These are phyloP conservation scores for Graphilbum sp. DNA, from an alignment of 2,329 filamentous ascomycete genomes.

Conservation along the genomic window DNA sequence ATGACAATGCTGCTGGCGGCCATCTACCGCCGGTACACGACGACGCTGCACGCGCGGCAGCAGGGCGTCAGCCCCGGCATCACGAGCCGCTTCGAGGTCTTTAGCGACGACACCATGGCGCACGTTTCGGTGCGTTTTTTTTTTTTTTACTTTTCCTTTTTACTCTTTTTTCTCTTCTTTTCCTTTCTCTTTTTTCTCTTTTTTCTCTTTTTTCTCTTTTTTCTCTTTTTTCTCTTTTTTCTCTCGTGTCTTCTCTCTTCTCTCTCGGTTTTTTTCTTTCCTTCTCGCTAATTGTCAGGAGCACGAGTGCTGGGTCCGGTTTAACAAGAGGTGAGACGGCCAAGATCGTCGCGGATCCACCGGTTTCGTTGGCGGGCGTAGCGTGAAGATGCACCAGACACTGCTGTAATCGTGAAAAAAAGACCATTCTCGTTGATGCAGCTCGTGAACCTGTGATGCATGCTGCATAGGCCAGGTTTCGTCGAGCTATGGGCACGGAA, in stretches of 20 bases:
- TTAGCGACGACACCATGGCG: constrained; percentile 16
- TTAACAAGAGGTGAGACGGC: too few relatives aligned
- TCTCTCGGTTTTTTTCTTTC: neutral
- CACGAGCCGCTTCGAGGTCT: constrained; percentile 24
- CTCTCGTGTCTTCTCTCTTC: neutral
- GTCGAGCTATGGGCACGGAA: too few relatives aligned
- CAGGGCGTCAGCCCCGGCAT: constrained; percentile 19
- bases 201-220: neutral
- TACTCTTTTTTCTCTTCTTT: neutral
- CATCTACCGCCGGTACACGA: constrained; percentile 26
- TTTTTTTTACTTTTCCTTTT: neutral
- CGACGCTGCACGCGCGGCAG: constrained; percentile 12
- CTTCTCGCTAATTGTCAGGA: constrained; percentile 5
- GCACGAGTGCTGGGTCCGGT: constrained; percentile 11
- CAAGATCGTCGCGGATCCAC: too few relatives aligned
- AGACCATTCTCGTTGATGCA: too few relatives aligned
- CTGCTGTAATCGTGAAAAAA: too few relatives aligned
- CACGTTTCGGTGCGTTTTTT: constrained; percentile 1
- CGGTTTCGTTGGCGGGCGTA: too few relatives aligned
- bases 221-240: neutral
- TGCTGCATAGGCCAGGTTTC: too few relatives aligned
- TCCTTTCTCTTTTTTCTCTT: neutral
- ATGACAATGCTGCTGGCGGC: constrained; percentile 29
- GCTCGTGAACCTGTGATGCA: too few relatives aligned
- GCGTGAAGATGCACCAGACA: too few relatives aligned